phyloP scores from a whole-genome alignment of 495 filamentous ascomycete genomes.

The Penicillium longicatenatum region DNA sequence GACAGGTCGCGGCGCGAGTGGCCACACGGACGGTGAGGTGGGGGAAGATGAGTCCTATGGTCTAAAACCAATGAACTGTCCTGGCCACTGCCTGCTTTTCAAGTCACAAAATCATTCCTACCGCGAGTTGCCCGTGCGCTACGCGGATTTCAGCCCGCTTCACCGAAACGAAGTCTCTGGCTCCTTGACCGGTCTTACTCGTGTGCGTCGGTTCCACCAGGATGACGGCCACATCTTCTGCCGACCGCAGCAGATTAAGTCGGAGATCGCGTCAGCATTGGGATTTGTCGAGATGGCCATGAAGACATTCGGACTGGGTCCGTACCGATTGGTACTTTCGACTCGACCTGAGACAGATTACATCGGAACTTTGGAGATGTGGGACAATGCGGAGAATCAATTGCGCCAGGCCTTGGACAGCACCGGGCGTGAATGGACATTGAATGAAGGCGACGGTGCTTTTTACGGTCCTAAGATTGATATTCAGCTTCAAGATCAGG shows the following conservation, averaged over 20 bases:
- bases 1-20: constrained; percentile 60
- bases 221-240: constrained; percentile 97
- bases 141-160: constrained; percentile 89
- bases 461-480: constrained; percentile 98
- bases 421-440: constrained; percentile 64
- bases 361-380: constrained; percentile 78
- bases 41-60: constrained; percentile 80
- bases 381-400: constrained; percentile 77
- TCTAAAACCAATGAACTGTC: constrained; percentile 97
- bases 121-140: constrained; percentile 82
- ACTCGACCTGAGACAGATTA: constrained; percentile 75
- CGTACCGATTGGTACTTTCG: constrained; percentile 77
- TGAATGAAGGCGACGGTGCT: constrained; percentile 83
- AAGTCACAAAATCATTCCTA: constrained; percentile 70
- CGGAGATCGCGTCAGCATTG: constrained; percentile 77
- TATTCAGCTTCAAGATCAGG: constrained; percentile 76
- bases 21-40: constrained; percentile 42
- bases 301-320: constrained; percentile 68
- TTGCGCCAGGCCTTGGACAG: constrained; percentile 68
- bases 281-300: constrained; percentile 82
- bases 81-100: constrained; percentile 91
- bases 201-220: constrained; percentile 92
- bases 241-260: constrained; percentile 75
- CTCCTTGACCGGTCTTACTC: constrained; percentile 80
- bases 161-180: constrained; percentile 92